Evolutionary conservation across 2,329 filamentous ascomycete genomes (phyloP).

Genomic region (Pseudocercospora eumusae): DNA sequence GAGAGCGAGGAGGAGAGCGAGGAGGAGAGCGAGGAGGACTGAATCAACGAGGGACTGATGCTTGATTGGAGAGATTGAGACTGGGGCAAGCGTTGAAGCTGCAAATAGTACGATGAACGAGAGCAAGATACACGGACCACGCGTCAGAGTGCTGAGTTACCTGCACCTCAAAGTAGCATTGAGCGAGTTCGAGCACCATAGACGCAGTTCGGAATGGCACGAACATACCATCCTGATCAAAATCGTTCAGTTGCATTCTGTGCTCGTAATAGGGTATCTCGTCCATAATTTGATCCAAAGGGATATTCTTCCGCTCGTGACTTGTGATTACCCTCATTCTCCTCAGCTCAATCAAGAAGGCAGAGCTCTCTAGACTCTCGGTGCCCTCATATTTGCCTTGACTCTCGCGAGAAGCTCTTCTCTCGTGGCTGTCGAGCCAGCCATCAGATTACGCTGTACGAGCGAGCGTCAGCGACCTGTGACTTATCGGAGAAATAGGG

Average conservation of each 20-base stretch:
- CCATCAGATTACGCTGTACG: slow-evolving; percentile 63
- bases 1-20: slow-evolving; percentile 27
- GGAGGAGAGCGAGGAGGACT: slow-evolving; percentile 27
- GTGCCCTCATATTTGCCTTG: slow-evolving; percentile 64
- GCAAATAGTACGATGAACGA: background rate
- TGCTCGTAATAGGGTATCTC: background rate
- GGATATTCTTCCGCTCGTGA: background rate
- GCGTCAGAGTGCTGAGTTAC: background rate
- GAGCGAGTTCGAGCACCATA: background rate
- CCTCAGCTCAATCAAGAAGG: background rate
- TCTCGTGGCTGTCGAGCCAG: slow-evolving; percentile 59
- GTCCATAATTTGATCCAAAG: background rate
- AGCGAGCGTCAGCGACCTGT: too few relatives aligned
- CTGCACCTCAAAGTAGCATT: background rate
- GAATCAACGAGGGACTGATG: background rate
- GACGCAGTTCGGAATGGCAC: background rate
- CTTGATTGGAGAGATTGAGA: background rate
- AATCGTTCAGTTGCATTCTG: background rate
- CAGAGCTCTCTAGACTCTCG: slow-evolving; percentile 31
- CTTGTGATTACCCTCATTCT: background rate
- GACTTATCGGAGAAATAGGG: too few relatives aligned
- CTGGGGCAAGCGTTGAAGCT: background rate
- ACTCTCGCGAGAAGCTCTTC: slow-evolving; percentile 69
- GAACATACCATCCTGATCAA: background rate
- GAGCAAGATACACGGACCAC: background rate